Evolutionary conservation across 495 filamentous ascomycete genomes (phyloP).

Genomic region (Aspergillus conjunctus): DNA sequence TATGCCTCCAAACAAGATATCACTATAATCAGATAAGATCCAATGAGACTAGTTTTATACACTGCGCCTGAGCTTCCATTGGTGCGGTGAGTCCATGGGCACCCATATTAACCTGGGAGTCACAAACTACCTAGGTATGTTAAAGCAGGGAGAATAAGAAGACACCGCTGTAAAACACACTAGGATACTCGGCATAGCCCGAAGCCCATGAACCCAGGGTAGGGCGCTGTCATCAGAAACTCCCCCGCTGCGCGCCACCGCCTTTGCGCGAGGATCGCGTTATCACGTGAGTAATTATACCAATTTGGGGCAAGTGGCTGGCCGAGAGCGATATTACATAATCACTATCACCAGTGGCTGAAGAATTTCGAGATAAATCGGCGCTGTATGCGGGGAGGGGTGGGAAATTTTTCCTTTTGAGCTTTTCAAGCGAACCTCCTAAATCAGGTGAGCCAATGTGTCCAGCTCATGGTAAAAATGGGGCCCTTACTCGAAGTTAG

Average conservation of each 20-base stretch:
- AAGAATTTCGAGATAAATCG: slow-evolving; percentile 21
- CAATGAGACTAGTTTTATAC: slow-evolving; percentile 82
- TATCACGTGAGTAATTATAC: slow-evolving; percentile 26
- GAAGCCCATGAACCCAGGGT: background rate
- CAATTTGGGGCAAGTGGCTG: slow-evolving; percentile 23
- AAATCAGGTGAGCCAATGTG: slow-evolving; percentile 24
- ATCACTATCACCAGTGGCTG: slow-evolving; percentile 15
- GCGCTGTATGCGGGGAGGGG: slow-evolving; percentile 21
- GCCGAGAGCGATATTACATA: slow-evolving; percentile 24
- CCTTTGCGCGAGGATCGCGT: slow-evolving; percentile 26
- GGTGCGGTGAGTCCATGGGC: slow-evolving; percentile 96
- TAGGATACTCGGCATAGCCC: background rate
- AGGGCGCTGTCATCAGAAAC: background rate
- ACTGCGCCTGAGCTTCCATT: slow-evolving; percentile 99
- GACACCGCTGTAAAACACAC: slow-evolving; percentile 9
- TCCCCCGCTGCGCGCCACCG: slow-evolving; percentile 19
- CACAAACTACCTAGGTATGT: slow-evolving; percentile 3
- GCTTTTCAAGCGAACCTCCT: background rate
- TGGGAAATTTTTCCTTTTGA: slow-evolving; percentile 20
- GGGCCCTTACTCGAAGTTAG: slow-evolving; percentile 42
- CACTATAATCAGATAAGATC: slow-evolving; percentile 93
- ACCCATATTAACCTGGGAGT: slow-evolving; percentile 66
- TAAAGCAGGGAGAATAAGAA: slow-evolving; percentile 3
- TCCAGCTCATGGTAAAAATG: slow-evolving; percentile 30
- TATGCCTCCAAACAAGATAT: slow-evolving; percentile 97